Evolutionary conservation across 495 filamentous ascomycete species (phyloP).

Genomic region (Trichoderma virens): DNA sequence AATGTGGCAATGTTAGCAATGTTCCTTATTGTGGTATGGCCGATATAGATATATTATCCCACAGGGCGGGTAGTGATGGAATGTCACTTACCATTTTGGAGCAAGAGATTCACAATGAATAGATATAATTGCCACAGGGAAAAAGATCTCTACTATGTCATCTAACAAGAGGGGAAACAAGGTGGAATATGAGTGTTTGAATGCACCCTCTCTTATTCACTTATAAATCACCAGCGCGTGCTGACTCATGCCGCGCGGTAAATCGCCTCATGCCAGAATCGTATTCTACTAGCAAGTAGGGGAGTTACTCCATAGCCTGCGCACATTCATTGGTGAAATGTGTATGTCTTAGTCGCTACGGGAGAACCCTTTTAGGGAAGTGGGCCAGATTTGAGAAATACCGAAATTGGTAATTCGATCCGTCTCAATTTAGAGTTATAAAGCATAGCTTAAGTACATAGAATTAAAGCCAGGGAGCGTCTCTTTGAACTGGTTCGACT

Average conservation of each 20-base stretch:
- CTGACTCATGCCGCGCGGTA: slow-evolving; percentile 1
- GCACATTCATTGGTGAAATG: too few relatives aligned
- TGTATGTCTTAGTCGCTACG: too few relatives aligned
- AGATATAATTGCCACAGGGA: neutral
- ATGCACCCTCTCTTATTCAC: neutral
- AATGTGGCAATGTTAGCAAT: neutral
- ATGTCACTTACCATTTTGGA: neutral
- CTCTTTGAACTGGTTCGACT: too few relatives aligned
- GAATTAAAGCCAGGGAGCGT: too few relatives aligned
- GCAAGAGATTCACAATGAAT: neutral
- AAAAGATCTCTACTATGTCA: neutral
- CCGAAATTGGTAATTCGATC: too few relatives aligned
- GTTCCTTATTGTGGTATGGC: neutral
- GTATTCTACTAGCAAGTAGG: neutral
- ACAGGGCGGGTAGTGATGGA: too few relatives aligned
- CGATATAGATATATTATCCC: neutral
- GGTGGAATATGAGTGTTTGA: neutral
- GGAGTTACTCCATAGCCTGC: neutral
- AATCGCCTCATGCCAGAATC: neutral
- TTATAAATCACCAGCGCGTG: neutral
- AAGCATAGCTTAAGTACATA: too few relatives aligned
- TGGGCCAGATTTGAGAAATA: too few relatives aligned
- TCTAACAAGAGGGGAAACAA: neutral
- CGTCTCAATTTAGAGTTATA: too few relatives aligned
- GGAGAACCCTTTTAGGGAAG: too few relatives aligned